phyloP scores from a whole-genome alignment of 163 green algal genomes.

The Coccomyxa subellipsoidea region DNA sequence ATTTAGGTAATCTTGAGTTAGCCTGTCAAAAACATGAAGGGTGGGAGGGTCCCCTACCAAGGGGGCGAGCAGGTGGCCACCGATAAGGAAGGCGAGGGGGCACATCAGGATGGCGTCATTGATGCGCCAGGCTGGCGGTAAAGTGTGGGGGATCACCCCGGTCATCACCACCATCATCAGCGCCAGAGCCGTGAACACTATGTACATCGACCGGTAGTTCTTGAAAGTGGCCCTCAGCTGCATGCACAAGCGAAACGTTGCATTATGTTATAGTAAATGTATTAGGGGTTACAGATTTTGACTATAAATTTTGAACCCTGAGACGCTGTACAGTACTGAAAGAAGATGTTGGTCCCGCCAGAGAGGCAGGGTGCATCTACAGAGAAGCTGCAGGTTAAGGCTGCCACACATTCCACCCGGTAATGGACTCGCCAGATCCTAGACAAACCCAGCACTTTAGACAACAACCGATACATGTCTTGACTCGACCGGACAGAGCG shows the following conservation, averaged over 20 bases:
- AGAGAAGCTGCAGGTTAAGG: no score
- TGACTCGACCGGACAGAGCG: no score
- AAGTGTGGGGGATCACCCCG: background rate
- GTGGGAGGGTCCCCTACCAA: background rate
- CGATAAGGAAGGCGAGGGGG: background rate
- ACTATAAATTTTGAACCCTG: no score
- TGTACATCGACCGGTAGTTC: conserved; percentile 6
- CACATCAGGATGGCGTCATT: background rate
- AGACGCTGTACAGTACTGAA: no score
- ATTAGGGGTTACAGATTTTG: no score
- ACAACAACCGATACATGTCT: no score
- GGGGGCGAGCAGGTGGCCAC: background rate
- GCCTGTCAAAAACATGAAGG: background rate
- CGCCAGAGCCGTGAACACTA: background rate
- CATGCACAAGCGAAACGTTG: background rate
- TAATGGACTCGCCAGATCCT: no score
- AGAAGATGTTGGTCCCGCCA: no score
- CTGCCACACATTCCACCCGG: no score
- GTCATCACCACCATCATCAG: conserved; percentile 7
- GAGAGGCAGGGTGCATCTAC: no score
- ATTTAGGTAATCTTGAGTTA: no score
- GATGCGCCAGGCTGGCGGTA: background rate
- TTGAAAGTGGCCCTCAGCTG: background rate
- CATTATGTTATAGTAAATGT: background rate
- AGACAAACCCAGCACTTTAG: no score